These are phyloP conservation scores for Penicillium steckii DNA, from an alignment of 495 filamentous ascomycete species.

Conservation along the genomic window DNA sequence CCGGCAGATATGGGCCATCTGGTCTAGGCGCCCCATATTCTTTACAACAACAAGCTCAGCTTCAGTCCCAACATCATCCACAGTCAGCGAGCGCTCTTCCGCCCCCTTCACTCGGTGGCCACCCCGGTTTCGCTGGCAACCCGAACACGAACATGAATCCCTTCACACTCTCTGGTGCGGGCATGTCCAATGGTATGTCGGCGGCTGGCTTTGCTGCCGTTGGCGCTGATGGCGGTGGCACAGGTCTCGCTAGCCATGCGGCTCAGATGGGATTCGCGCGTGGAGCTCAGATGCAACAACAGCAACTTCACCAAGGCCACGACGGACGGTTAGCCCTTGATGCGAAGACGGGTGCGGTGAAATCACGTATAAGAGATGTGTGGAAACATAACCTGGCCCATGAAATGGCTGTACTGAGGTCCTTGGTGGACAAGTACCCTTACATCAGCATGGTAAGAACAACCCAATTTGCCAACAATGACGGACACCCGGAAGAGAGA, in stretches of 20 bases:
- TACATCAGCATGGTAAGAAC: constrained; percentile 90
- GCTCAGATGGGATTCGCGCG: constrained; percentile 84
- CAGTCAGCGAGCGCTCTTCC: constrained; percentile 57
- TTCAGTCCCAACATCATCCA: constrained; percentile 53
- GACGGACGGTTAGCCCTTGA: constrained; percentile 47
- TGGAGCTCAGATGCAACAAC: constrained; percentile 69
- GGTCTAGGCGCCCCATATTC: constrained; percentile 52
- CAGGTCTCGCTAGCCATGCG: constrained; percentile 84
- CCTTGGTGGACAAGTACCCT: constrained; percentile 82
- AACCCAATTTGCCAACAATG: neutral
- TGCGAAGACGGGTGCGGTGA: constrained; percentile 46
- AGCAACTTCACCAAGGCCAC: constrained; percentile 55
- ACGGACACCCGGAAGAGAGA: neutral
- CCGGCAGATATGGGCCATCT: constrained; percentile 52
- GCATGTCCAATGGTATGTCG: constrained; percentile 51
- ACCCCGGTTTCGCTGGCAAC: constrained; percentile 60
- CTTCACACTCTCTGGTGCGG: constrained; percentile 57
- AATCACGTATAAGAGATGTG: constrained; percentile 86
- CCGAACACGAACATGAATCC: constrained; percentile 67
- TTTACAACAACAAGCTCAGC: constrained; percentile 51
- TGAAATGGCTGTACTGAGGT: constrained; percentile 78
- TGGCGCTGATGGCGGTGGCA: constrained; percentile 64
- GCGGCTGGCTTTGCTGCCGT: constrained; percentile 56
- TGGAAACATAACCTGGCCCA: constrained; percentile 90
- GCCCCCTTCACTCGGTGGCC: constrained; percentile 56